Percentiles rank a stretch among this genome's conserved stretches.
Evolutionary conservation across 1,284 basidiomycete genomes (phyloP).

Genomic region (Calocybe gambosa): DNA sequence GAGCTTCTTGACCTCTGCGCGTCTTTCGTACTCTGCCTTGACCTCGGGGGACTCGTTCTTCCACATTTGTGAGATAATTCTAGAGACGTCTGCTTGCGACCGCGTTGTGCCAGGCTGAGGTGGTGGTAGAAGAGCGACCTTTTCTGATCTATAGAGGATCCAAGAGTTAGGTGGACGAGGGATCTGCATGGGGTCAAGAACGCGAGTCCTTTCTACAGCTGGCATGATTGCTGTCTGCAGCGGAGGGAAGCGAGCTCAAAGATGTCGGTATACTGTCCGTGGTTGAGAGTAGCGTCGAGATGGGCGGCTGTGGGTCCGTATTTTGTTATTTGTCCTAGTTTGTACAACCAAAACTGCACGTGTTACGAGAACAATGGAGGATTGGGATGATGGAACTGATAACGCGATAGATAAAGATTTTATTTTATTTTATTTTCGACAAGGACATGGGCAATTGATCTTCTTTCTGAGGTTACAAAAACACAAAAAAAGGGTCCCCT

Average conservation of each 20-base stretch:
- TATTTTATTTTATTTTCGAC: too few relatives aligned
- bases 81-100: conserved; percentile 70
- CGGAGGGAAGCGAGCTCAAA: background rate
- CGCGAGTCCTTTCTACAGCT: conserved; percentile 6
- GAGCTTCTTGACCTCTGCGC: conserved; percentile 61
- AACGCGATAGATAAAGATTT: too few relatives aligned
- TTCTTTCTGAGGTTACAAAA: too few relatives aligned
- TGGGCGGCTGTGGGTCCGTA: conserved; percentile 19
- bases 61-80: conserved; percentile 69
- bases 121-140: conserved; percentile 38
- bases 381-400: background rate
- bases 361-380: background rate
- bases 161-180: conserved; percentile 85
- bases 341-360: conserved; percentile 7
- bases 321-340: conserved; percentile 18
- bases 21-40: conserved; percentile 60
- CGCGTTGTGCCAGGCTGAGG: conserved; percentile 30
- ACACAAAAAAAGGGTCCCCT: too few relatives aligned
- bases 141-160: conserved; percentile 84
- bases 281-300: conserved; percentile 1
- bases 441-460: too few relatives aligned
- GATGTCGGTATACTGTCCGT: background rate
- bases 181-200: conserved; percentile 26
- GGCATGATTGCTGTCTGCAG: conserved; percentile 8
- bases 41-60: conserved; percentile 46